Evolutionary conservation across 1,284 basidiomycete genomes (phyloP).

Genomic region (Apiotrichum gamsii): DNA sequence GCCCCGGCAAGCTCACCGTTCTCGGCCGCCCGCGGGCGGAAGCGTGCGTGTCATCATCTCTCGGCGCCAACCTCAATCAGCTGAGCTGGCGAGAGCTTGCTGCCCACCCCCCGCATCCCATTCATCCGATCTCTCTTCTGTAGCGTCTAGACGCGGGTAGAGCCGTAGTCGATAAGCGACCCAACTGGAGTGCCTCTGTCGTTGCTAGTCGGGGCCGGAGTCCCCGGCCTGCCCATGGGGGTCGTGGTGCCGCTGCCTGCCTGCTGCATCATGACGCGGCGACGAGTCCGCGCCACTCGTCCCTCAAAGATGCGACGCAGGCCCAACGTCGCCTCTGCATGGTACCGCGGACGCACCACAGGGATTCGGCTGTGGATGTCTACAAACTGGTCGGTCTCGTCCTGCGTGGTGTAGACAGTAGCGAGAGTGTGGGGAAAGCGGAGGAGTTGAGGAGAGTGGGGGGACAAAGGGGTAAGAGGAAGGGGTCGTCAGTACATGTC

Average conservation of each 20-base stretch:
- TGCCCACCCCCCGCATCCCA: background rate
- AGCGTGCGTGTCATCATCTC: too few relatives aligned
- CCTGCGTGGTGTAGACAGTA: slow-evolving; percentile 20
- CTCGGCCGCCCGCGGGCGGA: too few relatives aligned
- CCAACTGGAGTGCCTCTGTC: too few relatives aligned
- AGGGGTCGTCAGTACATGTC: too few relatives aligned
- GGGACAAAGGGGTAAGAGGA: too few relatives aligned
- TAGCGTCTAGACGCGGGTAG: background rate
- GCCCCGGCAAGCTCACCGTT: too few relatives aligned
- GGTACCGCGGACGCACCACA: slow-evolving; percentile 8
- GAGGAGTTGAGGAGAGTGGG: too few relatives aligned
- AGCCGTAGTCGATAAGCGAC: slow-evolving; percentile 19
- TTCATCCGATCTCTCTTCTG: background rate
- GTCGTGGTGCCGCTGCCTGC: background rate
- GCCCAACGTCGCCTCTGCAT: slow-evolving; percentile 11
- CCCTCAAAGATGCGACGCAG: slow-evolving; percentile 39
- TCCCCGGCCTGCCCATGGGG: background rate
- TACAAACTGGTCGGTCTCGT: slow-evolving; percentile 43
- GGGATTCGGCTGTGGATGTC: slow-evolving; percentile 34
- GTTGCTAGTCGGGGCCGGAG: too few relatives aligned
- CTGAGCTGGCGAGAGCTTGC: too few relatives aligned
- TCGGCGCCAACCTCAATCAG: too few relatives aligned
- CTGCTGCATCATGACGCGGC: slow-evolving; percentile 17
- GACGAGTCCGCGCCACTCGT: slow-evolving; percentile 27
- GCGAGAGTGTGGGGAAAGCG: background rate